Base-by-base conservation (phyloP, 2,329 filamentous ascomycete species). In the Penicillium griseofulvum region DNA sequence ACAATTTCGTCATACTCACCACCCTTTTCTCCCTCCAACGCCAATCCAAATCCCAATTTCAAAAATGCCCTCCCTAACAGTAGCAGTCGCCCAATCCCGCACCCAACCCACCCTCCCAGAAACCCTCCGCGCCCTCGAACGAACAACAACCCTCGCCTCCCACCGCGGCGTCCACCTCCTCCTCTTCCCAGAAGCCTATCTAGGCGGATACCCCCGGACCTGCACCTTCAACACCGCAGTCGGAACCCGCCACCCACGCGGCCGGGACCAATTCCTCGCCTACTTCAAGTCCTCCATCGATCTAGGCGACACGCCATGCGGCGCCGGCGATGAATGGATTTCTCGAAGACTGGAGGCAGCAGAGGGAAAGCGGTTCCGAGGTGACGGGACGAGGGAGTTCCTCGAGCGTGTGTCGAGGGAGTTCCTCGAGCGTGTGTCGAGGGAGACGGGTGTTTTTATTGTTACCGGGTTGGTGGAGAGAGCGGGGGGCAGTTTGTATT, bases 171-270 rank as follows among this genome's bases (percentile, higher is more conserved):
- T 84, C 26, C 77, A 94, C 71, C 80, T 97, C 49, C 80, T 97
- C 34, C 84, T 97, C 54, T 91, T 96, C 58, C 92, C 92, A 0
- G 92, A 97, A 78, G 92, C 91, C 28, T 96, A 90, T 69, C 81
- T 97, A 1, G 92, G 92, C 51, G 92, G 92, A 2, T 96, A 97
- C 70, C 92, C 92, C n/a, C 87, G 91, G n/a, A 91, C 88, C 19
- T 87, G 86, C 57, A 77, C 78, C 47, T 96, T 96, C 67, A 91
- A 91, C 4, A 85, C 85, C 44, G 80, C 83, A 1, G 80, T 96
- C 4, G 92, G 92, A 4, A 78, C 80, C 19, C 86, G 91, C 31
- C 80, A 82, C 0, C 77, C 81, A 2, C 77, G 80, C 41, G 92
- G 91, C 5, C 83, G 91, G n/a, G 90, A 96, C 22, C 90, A 94